Evolutionary conservation across 2,329 filamentous ascomycete species (phyloP).

Genomic region (Pleurostoma richardsiae): DNA sequence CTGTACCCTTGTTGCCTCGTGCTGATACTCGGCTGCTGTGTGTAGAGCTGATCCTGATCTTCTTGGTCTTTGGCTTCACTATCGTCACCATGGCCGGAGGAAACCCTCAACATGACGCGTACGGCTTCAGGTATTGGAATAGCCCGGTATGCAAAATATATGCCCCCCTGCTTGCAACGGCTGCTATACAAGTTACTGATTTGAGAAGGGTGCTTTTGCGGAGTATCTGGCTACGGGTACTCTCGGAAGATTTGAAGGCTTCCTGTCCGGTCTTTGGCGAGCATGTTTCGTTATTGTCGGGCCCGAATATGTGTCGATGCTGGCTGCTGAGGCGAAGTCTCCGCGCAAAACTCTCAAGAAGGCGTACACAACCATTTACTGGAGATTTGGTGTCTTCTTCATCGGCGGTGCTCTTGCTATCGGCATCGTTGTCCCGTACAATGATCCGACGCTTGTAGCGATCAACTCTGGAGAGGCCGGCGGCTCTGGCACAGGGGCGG

Average conservation of each 20-base stretch:
- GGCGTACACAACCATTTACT: constrained; percentile 70
- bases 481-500: constrained; percentile 37
- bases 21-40: neutral
- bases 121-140: constrained; percentile 66
- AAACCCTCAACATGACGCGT: constrained; percentile 63
- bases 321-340: constrained; percentile 64
- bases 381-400: constrained; percentile 66
- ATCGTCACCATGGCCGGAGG: constrained; percentile 75
- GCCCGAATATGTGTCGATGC: constrained; percentile 63
- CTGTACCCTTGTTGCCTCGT: neutral
- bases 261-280: constrained; percentile 60
- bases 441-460: constrained; percentile 47
- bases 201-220: constrained; percentile 49
- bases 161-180: neutral
- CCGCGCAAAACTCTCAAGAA: constrained; percentile 59
- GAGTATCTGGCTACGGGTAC: constrained; percentile 53
- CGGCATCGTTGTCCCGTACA: constrained; percentile 60
- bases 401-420: constrained; percentile 61
- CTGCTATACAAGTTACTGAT: neutral
- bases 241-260: constrained; percentile 64
- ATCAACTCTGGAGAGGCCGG: constrained; percentile 39
- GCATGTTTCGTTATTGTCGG: constrained; percentile 61
- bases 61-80: constrained; percentile 67
- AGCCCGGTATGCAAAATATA: constrained; percentile 24
- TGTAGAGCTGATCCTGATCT: constrained; percentile 56